These are phyloP conservation scores for Porpolomopsis calyptriformis DNA, from an alignment of 768 basidiomycete species.

Conservation along the genomic window DNA sequence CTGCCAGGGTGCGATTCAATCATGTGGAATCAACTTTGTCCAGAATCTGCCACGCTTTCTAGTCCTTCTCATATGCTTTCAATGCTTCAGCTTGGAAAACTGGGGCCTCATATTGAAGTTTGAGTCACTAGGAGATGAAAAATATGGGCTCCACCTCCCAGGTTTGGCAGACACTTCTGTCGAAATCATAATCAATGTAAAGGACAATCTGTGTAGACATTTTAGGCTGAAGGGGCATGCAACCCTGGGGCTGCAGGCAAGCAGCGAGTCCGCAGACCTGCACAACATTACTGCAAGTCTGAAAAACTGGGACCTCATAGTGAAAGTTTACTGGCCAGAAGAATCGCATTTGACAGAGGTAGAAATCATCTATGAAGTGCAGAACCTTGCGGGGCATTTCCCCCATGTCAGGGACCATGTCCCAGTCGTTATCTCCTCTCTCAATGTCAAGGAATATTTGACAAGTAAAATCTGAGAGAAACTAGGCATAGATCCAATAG, in stretches of 20 bases:
- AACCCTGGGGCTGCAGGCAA: not conserved
- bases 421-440: slow-evolving; percentile 9
- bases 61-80: slow-evolving; percentile 17
- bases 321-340: slow-evolving; percentile 13
- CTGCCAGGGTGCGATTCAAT: slow-evolving; percentile 16
- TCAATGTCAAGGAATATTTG: not conserved
- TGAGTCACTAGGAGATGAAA: not conserved
- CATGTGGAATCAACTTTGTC: slow-evolving; percentile 17
- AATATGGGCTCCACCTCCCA: slow-evolving; percentile 1
- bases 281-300: not conserved
- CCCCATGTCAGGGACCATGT: slow-evolving; percentile 9
- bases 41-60: slow-evolving; percentile 17
- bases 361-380: slow-evolving; percentile 6
- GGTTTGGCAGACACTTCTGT: not conserved
- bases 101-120: slow-evolving; percentile 14
- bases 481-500: not conserved
- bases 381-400: not conserved
- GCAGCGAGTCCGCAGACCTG: not conserved
- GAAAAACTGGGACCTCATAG: not conserved
- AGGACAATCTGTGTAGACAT: not conserved
- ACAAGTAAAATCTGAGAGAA: not conserved
- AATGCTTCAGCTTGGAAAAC: slow-evolving; percentile 15
- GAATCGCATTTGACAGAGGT: slow-evolving; percentile 2
- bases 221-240: not conserved
- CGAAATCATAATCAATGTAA: not conserved